A percentile compares a stretch with the other conserved stretches of the same genome.
Conservation (phyloP, 768 basidiomycete species). For the Termitomyces sp. region DNA sequence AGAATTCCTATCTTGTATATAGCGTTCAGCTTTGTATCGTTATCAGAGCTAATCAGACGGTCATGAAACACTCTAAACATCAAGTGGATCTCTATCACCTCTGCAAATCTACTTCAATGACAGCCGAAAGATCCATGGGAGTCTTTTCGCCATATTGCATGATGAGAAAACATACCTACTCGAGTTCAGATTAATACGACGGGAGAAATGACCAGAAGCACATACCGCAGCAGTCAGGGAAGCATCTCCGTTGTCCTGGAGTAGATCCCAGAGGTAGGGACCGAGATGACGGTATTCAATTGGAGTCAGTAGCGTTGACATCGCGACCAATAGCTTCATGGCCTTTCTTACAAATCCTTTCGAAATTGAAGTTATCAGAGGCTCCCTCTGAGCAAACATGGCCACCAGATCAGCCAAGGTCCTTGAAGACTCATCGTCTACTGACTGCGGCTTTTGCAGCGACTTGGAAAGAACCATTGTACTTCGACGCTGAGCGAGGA, state of each 20-base stretch:
- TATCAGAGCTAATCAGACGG: conserved; percentile 41
- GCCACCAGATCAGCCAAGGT: conserved; percentile 28
- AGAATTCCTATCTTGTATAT: conserved; percentile 54
- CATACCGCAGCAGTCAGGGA: conserved; percentile 49
- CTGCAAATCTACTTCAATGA: conserved; percentile 52
- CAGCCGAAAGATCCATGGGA: conserved; percentile 40
- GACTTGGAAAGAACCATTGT: conserved; percentile 35
- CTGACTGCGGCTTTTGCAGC: conserved; percentile 17
- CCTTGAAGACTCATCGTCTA: conserved; percentile 7
- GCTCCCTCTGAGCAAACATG: conserved; percentile 31
- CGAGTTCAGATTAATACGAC: background rate
- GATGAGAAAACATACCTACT: conserved; percentile 57
- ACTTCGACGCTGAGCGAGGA: conserved; percentile 33
- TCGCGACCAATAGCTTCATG: conserved; percentile 58
- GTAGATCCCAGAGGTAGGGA: conserved; percentile 55
- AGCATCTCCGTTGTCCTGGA: conserved; percentile 40
- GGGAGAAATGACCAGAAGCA: background rate
- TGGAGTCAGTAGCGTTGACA: conserved; percentile 49
- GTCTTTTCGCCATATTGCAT: conserved; percentile 74
- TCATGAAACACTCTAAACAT: background rate
- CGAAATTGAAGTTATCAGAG: conserved; percentile 39
- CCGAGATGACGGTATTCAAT: conserved; percentile 52
- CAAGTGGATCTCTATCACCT: conserved; percentile 36
- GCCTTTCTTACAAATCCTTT: conserved; percentile 44
- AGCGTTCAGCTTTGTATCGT: conserved; percentile 45